Conservation (phyloP, 345 rosid species). For the Lumnitzera racemosa region DNA sequence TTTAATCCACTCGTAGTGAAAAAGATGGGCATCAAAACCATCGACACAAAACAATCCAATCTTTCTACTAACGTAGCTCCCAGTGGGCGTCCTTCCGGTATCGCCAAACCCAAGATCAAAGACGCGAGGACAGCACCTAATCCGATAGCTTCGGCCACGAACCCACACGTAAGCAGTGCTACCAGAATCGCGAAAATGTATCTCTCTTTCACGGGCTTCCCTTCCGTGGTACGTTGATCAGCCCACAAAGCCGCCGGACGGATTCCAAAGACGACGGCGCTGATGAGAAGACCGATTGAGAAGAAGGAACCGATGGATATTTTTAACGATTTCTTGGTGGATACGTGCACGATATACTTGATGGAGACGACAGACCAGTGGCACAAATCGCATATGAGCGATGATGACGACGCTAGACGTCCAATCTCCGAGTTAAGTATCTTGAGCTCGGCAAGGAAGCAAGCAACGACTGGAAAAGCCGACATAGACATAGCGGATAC, state of each 20-base stretch:
- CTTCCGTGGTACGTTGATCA: conserved; percentile 21
- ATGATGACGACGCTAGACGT: conserved; percentile 26
- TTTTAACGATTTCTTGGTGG: conserved; percentile 9
- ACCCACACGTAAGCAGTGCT: conserved; percentile 20
- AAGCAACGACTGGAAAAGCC: conserved; percentile 28
- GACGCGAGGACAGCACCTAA: conserved; percentile 11
- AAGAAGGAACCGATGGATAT: conserved; percentile 10
- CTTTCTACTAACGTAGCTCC: conserved; percentile 29
- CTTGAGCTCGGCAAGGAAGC: conserved; percentile 26
- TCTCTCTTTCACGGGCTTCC: conserved; percentile 25
- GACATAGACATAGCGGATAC: conserved; percentile 20
- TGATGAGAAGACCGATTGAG: conserved; percentile 8
- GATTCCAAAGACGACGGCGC: conserved; percentile 10
- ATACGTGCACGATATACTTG: conserved; percentile 5
- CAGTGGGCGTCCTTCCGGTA: conserved; percentile 35
- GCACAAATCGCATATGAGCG: conserved; percentile 16
- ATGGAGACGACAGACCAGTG: conserved; percentile 10
- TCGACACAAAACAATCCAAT: conserved; percentile 23
- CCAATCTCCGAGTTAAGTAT: conserved; percentile 41
- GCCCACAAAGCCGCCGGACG: conserved; percentile 31
- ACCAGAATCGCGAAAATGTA: conserved; percentile 17
- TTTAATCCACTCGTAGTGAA: conserved; percentile 25
- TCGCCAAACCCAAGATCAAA: conserved; percentile 23
- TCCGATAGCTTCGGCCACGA: conserved; percentile 26
- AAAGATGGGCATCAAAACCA: conserved; percentile 24